Conservation (phyloP, 2,329 filamentous ascomycete species). For the Didymella arachidicola region DNA sequence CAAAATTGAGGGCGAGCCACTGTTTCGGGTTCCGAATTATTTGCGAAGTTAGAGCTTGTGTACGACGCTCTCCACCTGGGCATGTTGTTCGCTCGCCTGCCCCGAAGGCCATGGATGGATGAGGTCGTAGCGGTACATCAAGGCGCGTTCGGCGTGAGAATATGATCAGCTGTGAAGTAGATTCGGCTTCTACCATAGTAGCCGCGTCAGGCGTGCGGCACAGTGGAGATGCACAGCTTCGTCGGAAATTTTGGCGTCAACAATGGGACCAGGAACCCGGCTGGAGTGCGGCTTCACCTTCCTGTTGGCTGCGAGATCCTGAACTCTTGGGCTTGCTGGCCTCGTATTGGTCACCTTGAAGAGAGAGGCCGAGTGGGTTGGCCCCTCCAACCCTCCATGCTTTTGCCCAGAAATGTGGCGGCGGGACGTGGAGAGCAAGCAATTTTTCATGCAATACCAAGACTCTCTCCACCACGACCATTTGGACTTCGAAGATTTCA, state of each 20-base stretch:
- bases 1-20: constrained; percentile 1
- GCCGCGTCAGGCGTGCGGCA: constrained; percentile 8
- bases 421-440: constrained; percentile 20
- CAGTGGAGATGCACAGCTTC: constrained; percentile 10
- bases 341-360: constrained; percentile 16
- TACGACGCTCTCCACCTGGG: background rate
- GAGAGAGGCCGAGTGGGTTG: constrained; percentile 1
- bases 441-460: constrained; percentile 21
- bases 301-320: constrained; percentile 4
- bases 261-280: background rate
- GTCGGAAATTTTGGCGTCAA: background rate
- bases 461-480: background rate
- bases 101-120: background rate
- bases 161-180: background rate
- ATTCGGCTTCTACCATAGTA: background rate
- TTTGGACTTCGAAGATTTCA: background rate
- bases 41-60: background rate
- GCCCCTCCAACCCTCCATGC: constrained; percentile 1
- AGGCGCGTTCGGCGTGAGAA: constrained; percentile 3
- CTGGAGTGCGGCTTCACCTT: constrained; percentile 6
- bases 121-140: background rate
- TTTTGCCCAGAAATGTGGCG: constrained; percentile 17
- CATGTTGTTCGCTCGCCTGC: constrained; percentile 1
- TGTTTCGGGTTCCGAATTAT: constrained; percentile 1
- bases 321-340: constrained; percentile 1